Evolutionary conservation across 2,329 filamentous ascomycete genomes (phyloP).

Genomic region (Colletotrichum scovillei): DNA sequence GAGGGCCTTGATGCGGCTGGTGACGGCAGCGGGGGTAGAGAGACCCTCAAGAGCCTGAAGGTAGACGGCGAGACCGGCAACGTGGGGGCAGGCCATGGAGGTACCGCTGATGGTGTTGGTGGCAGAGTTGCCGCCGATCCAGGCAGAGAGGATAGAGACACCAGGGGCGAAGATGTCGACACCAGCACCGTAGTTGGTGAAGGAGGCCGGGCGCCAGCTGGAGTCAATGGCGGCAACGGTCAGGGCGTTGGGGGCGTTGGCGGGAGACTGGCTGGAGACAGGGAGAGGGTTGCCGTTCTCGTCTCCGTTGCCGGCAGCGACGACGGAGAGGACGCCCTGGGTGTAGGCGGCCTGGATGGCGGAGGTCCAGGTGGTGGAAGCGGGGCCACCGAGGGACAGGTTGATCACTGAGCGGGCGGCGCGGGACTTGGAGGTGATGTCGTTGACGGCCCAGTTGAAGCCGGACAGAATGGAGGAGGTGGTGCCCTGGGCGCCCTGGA

Average conservation of each 20-base stretch:
- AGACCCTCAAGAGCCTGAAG: constrained; percentile 56
- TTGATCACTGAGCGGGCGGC: constrained; percentile 59
- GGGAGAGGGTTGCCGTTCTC: constrained; percentile 38
- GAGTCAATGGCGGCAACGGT: constrained; percentile 63
- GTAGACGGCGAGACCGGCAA: constrained; percentile 71
- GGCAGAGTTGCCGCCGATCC: constrained; percentile 53
- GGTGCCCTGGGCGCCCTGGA: constrained; percentile 45
- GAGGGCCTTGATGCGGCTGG: constrained; percentile 53
- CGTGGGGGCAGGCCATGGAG: constrained; percentile 71
- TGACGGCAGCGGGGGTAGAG: constrained; percentile 54
- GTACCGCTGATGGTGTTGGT: constrained; percentile 65
- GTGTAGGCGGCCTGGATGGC: constrained; percentile 60
- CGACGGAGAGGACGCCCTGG: constrained; percentile 61
- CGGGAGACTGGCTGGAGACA: constrained; percentile 51
- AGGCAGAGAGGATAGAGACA: constrained; percentile 57
- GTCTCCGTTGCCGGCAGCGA: constrained; percentile 65
- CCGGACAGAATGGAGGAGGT: constrained; percentile 47
- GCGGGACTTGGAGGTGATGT: constrained; percentile 55
- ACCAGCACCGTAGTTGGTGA: constrained; percentile 61
- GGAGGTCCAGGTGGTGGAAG: constrained; percentile 56
- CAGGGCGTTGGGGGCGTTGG: constrained; percentile 58
- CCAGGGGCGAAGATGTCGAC: constrained; percentile 66
- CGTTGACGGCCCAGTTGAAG: constrained; percentile 56
- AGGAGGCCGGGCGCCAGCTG: constrained; percentile 51
- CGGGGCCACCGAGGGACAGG: constrained; percentile 64